A percentile compares a stretch with the other conserved stretches of the same genome.
Conservation (phyloP, 805 yeast species). For the Metschnikowia koreensis region DNA sequence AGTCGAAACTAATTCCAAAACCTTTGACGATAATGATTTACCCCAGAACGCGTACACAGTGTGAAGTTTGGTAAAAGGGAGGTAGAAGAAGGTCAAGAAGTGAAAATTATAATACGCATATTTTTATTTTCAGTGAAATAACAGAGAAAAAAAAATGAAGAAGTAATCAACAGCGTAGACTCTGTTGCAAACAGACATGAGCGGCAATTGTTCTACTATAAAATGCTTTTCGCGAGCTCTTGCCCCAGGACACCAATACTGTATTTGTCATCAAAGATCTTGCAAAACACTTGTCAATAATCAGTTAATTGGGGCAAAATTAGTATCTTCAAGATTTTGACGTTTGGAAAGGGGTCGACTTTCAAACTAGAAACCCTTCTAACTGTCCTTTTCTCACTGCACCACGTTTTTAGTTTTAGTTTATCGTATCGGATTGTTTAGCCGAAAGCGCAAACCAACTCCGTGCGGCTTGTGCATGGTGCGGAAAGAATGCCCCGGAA, state of each 20-base stretch:
- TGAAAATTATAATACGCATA: no score
- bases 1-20: neutral
- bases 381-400: no score
- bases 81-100: no score
- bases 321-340: no score
- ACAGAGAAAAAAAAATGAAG: no score
- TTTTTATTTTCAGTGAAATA: no score
- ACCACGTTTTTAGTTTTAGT: no score
- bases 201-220: neutral
- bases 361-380: no score
- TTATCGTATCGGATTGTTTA: neutral
- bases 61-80: no score
- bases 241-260: neutral
- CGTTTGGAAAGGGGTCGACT: no score
- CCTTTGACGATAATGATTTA: neutral
- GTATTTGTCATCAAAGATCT: neutral
- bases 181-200: neutral
- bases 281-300: neutral
- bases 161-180: no score
- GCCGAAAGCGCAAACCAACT: neutral
- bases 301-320: neutral
- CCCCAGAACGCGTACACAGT: no score
- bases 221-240: neutral
- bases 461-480: neutral
- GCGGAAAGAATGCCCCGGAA: constrained; percentile 8